Evolutionary conservation across 2,329 filamentous ascomycete genomes (phyloP), one percentile per base, ranked within the genome.

Genomic region (Gaeumannomyces tritici): DNA sequence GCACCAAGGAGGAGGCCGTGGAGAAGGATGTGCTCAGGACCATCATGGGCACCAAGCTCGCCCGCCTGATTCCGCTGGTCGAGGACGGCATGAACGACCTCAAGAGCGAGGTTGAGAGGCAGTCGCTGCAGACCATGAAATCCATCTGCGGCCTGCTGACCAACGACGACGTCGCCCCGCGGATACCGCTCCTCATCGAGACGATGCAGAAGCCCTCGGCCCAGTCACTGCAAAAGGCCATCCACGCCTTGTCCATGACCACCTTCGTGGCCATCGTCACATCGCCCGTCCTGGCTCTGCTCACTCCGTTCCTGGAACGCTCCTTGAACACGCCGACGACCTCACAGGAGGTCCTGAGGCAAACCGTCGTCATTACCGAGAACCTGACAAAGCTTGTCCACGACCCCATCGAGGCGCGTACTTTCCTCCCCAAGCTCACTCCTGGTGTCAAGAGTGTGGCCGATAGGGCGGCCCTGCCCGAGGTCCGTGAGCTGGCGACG

Each of bases 381-480:
- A 99, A 99, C 78, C 80, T 99, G 79, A 99, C 95, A 65, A 98
- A 96, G 80, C 86, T 99, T 35, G 95, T 99, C 31, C 95, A 99
- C 75, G 93, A 88, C 73, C 95, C 95, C 18, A 86, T 96, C 64
- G 95, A 99, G 79, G 95, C 95, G 42, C 85, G 95, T 67, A 91
- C 91, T 62, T 99, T 99, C 82, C 78, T 99, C 73, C 95, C 95
- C 61, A 97, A 96, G 77, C 82, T 99, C 61, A 89, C 90, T 71
- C 95, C 95, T 56, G 95, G 95, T 84, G 90, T 99, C 58, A 91
- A 97, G 80, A 84, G 83, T 62, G 93, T 99, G 63, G 86, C 88
- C 67, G 88, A 96, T 68, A 86, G 92, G 66, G 93, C 95, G 31
- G 96, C 95, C 55, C 84, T 98, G 1, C 95, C 95, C 18, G 95